Evolutionary conservation across 208 protist genomes (phyloP), one percentile per base, ranked within the genome.

Genomic region (Novymonas esmeraldas): DNA sequence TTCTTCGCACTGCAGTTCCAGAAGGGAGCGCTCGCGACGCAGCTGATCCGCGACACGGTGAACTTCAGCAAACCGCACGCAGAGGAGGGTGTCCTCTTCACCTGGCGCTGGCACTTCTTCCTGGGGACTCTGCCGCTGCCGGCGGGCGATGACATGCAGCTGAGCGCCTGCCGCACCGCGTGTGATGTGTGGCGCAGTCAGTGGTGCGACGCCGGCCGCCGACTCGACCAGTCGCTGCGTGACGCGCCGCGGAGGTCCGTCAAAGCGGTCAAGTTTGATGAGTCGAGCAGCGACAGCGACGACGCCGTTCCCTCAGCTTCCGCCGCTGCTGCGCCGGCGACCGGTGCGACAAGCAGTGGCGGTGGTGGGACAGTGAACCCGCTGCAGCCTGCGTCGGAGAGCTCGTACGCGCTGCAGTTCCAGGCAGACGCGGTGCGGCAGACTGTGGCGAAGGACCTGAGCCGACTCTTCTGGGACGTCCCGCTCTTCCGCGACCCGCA

Each of bases 401-500:
- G 83, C 51, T 78, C 60, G 1, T 94, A 94, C 72, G 83, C 76
- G 7, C 63, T 87, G 42, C 78, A 89, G 58, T 92, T 76, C 58
- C 57, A 70, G 22, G 68, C 81, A 3, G 72, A 87, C 26, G 34
- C 31, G 3, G 64, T 89, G 28, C 82, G 76, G 14, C 48, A 76
- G 34, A 70, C 74, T 5, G 64, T 85, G 20, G 57, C 70, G 4
- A 91, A 88, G 57, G 90, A 95, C 58, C 64, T 93, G 57, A 78
- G 78, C 36, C 70, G 90, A 6, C 64, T 95, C 57, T 85, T 80
- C 64, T 93, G 84, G 80, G 85, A 92, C 34, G 18, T 81, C 13
- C 67, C 80, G 1, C 51, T 89, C 9, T 89, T 93, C 56, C 48
- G 68, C 2, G 49, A 81, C 22, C 2, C 46, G 7, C 62, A 66